Conservation (phyloP, 306 rosid species). For the Quercus robur region DNA sequence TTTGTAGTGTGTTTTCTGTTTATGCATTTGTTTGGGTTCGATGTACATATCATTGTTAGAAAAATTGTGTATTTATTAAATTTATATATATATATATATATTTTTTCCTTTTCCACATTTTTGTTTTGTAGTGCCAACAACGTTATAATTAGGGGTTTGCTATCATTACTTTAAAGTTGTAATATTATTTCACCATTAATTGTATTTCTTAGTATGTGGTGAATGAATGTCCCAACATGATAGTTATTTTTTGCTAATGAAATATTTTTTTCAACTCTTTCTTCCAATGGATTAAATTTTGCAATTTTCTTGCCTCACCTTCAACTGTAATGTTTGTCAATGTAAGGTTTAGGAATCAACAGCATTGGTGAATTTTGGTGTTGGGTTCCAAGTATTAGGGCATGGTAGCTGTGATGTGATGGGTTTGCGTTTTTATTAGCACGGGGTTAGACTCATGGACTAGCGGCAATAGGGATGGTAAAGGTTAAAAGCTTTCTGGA, state of each 20-base stretch:
- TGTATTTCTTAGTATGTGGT: conserved; percentile 18
- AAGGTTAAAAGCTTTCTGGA: too few relatives aligned
- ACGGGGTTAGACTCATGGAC: too few relatives aligned
- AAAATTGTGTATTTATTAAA: conserved; percentile 32
- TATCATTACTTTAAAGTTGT: conserved; percentile 37
- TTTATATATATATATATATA: conserved; percentile 19
- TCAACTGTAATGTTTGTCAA: too few relatives aligned
- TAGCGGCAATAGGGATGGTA: too few relatives aligned
- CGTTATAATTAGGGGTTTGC: conserved; percentile 46
- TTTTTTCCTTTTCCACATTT: conserved; percentile 18
- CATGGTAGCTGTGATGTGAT: too few relatives aligned
- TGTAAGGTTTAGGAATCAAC: too few relatives aligned
- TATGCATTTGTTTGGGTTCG: conserved; percentile 42
- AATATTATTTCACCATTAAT: conserved; percentile 19
- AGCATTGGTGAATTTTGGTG: too few relatives aligned
- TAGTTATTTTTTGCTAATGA: background rate
- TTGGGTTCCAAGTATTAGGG: too few relatives aligned
- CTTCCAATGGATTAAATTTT: too few relatives aligned
- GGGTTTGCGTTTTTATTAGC: too few relatives aligned
- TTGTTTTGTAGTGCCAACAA: conserved; percentile 31
- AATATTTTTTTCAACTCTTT: background rate
- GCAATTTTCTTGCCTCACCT: too few relatives aligned
- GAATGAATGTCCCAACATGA: conserved; percentile 9
- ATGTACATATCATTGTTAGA: conserved; percentile 78
- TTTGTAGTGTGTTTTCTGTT: conserved; percentile 34